Conservation (phyloP, 2,329 filamentous ascomycete genomes). For the Hypomyces perniciosus region DNA sequence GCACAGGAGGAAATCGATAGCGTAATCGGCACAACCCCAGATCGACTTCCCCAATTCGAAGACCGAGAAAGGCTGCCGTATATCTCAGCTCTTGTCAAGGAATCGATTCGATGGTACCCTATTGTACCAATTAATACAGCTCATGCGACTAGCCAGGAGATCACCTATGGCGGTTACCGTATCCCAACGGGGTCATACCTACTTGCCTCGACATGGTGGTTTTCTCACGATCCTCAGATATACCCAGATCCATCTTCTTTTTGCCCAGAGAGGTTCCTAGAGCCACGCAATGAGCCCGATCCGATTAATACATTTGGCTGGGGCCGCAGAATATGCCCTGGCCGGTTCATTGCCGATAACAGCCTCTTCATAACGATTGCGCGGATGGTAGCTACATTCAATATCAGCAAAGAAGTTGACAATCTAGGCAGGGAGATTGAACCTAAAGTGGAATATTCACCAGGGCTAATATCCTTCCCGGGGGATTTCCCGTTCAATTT, state of each 20-base stretch:
- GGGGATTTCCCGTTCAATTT: no score
- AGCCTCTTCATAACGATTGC: conserved; percentile 6
- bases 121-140: neutral
- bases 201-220: conserved; percentile 1
- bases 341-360: neutral
- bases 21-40: conserved; percentile 17
- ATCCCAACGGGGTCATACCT: conserved; percentile 7
- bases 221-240: conserved; percentile 2
- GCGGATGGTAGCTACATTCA: conserved; percentile 1
- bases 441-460: no score
- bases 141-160: neutral
- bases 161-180: neutral
- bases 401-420: conserved; percentile 2
- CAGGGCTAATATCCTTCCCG: no score
- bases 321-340: conserved; percentile 11
- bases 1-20: conserved; percentile 14
- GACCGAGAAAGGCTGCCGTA: conserved; percentile 20
- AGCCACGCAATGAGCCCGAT: conserved; percentile 11
- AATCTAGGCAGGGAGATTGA: neutral
- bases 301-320: conserved; percentile 1
- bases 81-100: conserved; percentile 20
- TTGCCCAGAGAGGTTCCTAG: conserved; percentile 7
- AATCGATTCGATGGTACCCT: conserved; percentile 17
- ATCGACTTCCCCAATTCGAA: conserved; percentile 2
- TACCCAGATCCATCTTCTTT: conserved; percentile 2